These are phyloP conservation scores for Lichtheimia hyalospora DNA, from an alignment of 371 early-diverging fungal species.

Conservation along the genomic window DNA sequence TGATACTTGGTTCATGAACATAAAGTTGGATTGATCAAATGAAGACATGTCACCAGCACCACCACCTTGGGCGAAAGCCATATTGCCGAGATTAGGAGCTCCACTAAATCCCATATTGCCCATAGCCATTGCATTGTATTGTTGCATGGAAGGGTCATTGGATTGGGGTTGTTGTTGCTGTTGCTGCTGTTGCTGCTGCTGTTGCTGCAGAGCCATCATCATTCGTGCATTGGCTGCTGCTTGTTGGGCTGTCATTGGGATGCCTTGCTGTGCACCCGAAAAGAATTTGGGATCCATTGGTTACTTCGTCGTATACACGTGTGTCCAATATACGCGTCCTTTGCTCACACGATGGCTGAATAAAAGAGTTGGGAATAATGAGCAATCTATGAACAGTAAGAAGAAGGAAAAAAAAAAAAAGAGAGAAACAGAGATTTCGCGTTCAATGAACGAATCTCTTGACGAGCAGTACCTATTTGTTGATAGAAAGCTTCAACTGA, in stretches of 20 bases:
- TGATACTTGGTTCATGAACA: constrained; percentile 25
- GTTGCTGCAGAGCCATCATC: constrained; percentile 39
- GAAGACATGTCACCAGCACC: constrained; percentile 18
- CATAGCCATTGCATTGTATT: constrained; percentile 11
- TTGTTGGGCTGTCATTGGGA: constrained; percentile 28
- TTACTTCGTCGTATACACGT: neutral
- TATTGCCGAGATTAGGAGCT: constrained; percentile 24
- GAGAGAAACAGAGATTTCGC: neutral
- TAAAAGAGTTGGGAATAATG: neutral
- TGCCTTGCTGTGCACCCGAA: constrained; percentile 32
- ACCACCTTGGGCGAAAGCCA: constrained; percentile 24
- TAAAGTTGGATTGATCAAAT: constrained; percentile 31
- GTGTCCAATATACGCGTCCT: neutral
- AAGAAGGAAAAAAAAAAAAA: neutral
- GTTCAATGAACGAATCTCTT: constrained; percentile 1
- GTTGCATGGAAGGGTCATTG: constrained; percentile 16
- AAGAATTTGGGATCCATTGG: constrained; percentile 46
- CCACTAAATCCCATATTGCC: constrained; percentile 14
- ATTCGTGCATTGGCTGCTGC: constrained; percentile 26
- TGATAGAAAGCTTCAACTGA: neutral
- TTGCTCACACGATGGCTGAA: neutral
- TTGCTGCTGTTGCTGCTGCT: constrained; percentile 27
- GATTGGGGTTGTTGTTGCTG: constrained; percentile 21
- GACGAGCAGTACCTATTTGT: neutral
- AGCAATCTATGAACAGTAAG: neutral